Conservation (phyloP, 495 filamentous ascomycete species). For the Penicillium macrosclerotiorum region DNA sequence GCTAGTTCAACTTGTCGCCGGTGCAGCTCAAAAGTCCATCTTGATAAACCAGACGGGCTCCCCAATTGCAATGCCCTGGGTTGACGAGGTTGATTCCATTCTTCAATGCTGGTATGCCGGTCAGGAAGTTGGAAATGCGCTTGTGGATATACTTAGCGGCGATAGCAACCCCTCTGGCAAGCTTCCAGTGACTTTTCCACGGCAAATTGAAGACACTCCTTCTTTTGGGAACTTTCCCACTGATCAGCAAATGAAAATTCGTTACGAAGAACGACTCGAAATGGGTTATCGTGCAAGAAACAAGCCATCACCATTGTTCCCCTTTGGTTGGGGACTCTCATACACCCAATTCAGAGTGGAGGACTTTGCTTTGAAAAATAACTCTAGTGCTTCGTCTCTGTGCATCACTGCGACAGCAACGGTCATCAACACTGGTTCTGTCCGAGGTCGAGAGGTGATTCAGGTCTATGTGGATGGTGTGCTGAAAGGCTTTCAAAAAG, state of each 20-base stretch:
- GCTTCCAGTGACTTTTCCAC: conserved; percentile 57
- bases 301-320: neutral
- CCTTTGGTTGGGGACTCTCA: neutral
- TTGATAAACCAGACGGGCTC: conserved; percentile 3
- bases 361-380: neutral
- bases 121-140: conserved; percentile 53
- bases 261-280: conserved; percentile 45
- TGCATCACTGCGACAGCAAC: neutral
- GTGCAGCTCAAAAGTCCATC: neutral
- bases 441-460: neutral
- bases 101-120: conserved; percentile 63
- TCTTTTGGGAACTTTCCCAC: conserved; percentile 64
- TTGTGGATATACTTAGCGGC: conserved; percentile 57
- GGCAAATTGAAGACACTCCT: conserved; percentile 57
- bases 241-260: conserved; percentile 48
- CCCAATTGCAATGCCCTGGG: conserved; percentile 12
- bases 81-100: conserved; percentile 57
- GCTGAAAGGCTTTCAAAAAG: neutral
- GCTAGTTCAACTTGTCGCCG: neutral
- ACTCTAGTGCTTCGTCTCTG: neutral
- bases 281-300: conserved; percentile 3
- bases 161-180: conserved; percentile 49
- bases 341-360: neutral
- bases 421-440: neutral
- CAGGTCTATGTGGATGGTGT: neutral